Evolutionary conservation across 2,329 filamentous ascomycete species (phyloP).

Genomic region (Colletotrichum euphorbiae): DNA sequence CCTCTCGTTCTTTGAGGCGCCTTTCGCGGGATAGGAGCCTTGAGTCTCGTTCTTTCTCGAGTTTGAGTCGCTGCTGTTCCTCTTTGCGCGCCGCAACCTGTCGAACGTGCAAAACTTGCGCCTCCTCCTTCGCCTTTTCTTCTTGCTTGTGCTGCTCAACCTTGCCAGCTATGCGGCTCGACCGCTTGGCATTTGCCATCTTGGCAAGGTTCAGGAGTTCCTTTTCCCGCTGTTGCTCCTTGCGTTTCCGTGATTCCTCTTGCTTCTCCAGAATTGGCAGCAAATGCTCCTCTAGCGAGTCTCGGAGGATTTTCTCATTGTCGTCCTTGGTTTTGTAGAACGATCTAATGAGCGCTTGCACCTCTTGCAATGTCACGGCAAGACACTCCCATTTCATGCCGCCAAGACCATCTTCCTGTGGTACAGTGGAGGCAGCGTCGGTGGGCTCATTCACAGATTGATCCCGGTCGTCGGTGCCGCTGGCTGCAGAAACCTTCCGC

Average conservation of each 20-base stretch:
- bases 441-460: constrained; percentile 40
- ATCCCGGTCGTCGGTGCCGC: constrained; percentile 52
- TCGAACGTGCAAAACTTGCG: constrained; percentile 73
- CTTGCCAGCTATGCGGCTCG: constrained; percentile 87
- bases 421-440: constrained; percentile 43
- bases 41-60: constrained; percentile 80
- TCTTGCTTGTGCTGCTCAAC: constrained; percentile 82
- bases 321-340: constrained; percentile 82
- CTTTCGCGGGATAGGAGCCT: constrained; percentile 87
- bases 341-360: constrained; percentile 75
- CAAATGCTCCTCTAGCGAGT: constrained; percentile 80
- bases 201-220: constrained; percentile 86
- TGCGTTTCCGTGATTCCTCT: constrained; percentile 77
- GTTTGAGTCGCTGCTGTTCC: constrained; percentile 67
- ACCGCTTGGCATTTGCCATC: constrained; percentile 93
- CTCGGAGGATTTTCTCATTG: constrained; percentile 84
- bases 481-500: constrained; percentile 66
- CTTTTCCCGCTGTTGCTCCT: constrained; percentile 76
- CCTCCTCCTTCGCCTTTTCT: constrained; percentile 76
- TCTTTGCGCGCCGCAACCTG: constrained; percentile 74
- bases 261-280: constrained; percentile 87
- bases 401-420: constrained; percentile 74
- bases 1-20: constrained; percentile 86
- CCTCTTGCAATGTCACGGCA: constrained; percentile 83
- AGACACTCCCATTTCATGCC: constrained; percentile 92